These are phyloP conservation scores for Aspergillus intermedius DNA, from an alignment of 2,329 filamentous ascomycete genomes.

Conservation along the genomic window DNA sequence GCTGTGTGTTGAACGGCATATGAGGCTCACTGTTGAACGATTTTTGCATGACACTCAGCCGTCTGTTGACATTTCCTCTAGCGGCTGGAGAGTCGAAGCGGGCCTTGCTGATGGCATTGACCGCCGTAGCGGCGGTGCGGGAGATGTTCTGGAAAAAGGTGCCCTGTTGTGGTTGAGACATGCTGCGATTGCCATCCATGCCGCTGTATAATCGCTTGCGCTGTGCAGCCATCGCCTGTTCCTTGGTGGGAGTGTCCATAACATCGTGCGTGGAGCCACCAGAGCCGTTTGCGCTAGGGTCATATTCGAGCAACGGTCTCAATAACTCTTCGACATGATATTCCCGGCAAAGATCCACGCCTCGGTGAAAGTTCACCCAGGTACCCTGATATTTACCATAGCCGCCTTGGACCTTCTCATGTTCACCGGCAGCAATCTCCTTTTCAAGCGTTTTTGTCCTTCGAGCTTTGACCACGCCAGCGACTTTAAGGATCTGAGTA, in stretches of 20 bases:
- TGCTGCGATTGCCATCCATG: constrained; percentile 57
- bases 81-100: constrained; percentile 82
- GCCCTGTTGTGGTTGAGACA: constrained; percentile 59
- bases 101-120: constrained; percentile 94
- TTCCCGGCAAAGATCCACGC: constrained; percentile 80
- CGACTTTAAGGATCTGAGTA: constrained; percentile 96
- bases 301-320: constrained; percentile 44
- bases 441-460: constrained; percentile 97
- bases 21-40: constrained; percentile 58
- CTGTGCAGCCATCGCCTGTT: constrained; percentile 95
- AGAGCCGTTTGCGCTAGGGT: constrained; percentile 49
- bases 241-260: constrained; percentile 93
- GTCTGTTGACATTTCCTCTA: constrained; percentile 56
- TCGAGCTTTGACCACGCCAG: constrained; percentile 94
- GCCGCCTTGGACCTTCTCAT: constrained; percentile 96
- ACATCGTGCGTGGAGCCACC: constrained; percentile 64
- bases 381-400: constrained; percentile 99
- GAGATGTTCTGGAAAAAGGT: constrained; percentile 99
- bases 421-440: constrained; percentile 90
- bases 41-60: constrained; percentile 63
- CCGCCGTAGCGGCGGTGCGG: constrained; percentile 81
- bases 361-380: constrained; percentile 92
- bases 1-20: constrained; percentile 70
- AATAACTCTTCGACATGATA: constrained; percentile 51
- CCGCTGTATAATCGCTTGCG: constrained; percentile 86